phyloP scores from a whole-genome alignment of 345 rosid genomes.

The Linum lewisii region DNA sequence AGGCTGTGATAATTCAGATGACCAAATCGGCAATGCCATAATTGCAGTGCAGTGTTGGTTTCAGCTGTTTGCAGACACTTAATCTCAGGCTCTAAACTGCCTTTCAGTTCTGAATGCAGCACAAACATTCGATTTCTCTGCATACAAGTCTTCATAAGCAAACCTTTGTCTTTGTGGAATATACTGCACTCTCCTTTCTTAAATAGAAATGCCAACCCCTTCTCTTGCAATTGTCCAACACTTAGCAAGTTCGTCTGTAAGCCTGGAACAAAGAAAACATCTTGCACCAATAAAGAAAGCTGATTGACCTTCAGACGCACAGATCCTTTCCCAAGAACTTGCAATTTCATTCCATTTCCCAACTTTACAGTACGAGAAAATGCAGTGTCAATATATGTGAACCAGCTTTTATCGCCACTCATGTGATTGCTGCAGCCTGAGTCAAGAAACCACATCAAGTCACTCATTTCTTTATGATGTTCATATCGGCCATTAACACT shows the following conservation, averaged over 20 bases:
- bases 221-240: conserved; percentile 7
- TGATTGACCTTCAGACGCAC: neutral
- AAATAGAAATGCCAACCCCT: neutral
- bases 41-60: neutral
- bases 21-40: neutral
- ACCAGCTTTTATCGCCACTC: neutral
- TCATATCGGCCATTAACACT: too few relatives aligned
- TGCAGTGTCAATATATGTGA: neutral
- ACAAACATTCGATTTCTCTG: neutral
- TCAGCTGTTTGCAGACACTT: neutral
- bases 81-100: too few relatives aligned
- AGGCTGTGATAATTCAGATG: neutral
- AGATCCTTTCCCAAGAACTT: neutral
- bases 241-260: conserved; percentile 2
- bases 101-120: too few relatives aligned
- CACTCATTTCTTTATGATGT: too few relatives aligned
- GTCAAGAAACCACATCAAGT: neutral
- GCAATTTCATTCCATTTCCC: neutral
- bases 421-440: neutral
- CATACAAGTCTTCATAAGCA: neutral
- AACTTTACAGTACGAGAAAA: neutral
- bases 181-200: neutral
- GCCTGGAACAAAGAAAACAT: neutral
- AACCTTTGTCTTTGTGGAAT: neutral
- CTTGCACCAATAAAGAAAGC: neutral